Percentiles rank a stretch among this genome's conserved stretches.
phyloP scores from a whole-genome alignment of 495 filamentous ascomycete species.

The Paragyromitra xinjiangensis region DNA sequence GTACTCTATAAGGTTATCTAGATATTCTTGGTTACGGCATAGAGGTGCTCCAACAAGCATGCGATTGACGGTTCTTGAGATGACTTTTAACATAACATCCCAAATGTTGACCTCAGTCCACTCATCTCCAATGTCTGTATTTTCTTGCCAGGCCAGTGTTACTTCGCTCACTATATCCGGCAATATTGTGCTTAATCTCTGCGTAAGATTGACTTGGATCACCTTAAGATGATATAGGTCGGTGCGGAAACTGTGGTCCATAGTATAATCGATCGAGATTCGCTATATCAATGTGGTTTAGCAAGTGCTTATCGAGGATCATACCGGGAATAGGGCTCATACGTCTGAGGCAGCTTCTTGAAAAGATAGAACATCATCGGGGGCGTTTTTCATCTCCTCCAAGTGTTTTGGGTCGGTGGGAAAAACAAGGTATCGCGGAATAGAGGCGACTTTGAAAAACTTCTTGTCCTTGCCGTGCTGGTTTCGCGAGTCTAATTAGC shows the following conservation, averaged over 20 bases:
- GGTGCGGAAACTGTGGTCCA: constrained; percentile 27
- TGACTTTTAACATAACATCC: constrained; percentile 46
- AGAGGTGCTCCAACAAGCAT: constrained; percentile 47
- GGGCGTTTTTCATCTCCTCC: constrained; percentile 39
- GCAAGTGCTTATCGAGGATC: background rate
- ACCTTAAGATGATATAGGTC: constrained; percentile 40
- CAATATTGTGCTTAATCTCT: constrained; percentile 46
- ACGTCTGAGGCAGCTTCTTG: constrained; percentile 28
- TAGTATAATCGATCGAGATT: constrained; percentile 41
- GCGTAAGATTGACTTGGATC: constrained; percentile 47
- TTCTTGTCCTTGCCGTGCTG: constrained; percentile 32
- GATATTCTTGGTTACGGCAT: constrained; percentile 49
- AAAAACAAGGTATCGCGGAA: constrained; percentile 48
- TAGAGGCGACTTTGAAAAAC: constrained; percentile 50
- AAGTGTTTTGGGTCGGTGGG: constrained; percentile 47
- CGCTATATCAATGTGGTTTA: constrained; percentile 18
- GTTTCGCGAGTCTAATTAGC: background rate
- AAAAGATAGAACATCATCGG: constrained; percentile 51
- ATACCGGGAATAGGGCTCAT: constrained; percentile 1
- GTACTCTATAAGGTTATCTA: constrained; percentile 43
- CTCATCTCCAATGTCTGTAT: constrained; percentile 45
- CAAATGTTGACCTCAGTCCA: constrained; percentile 44
- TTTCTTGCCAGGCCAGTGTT: constrained; percentile 45
- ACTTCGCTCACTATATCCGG: constrained; percentile 50
- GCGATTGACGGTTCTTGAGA: constrained; percentile 45